Conservation (phyloP, 345 rosid species). For the Sisymbrium altissimum region DNA sequence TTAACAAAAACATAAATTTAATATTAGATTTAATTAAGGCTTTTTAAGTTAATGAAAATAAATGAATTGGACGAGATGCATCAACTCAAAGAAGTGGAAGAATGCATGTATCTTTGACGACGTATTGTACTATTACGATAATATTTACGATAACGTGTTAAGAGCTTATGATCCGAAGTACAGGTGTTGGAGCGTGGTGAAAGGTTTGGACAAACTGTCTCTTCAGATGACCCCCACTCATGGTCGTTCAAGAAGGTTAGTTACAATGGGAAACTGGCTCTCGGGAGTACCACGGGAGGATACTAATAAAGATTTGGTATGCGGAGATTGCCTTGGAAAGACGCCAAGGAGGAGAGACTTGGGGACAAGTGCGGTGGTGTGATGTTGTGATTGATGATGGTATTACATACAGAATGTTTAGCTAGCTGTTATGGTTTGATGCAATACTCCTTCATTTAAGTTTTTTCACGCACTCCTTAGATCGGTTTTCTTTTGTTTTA, state of each 20-base stretch:
- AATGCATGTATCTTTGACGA: background rate
- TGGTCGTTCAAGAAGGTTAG: background rate
- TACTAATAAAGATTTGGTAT: too few relatives aligned
- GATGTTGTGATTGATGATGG: background rate
- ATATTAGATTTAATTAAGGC: too few relatives aligned
- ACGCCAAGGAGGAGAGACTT: background rate
- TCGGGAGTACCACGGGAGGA: background rate
- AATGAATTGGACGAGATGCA: too few relatives aligned
- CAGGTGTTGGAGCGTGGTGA: background rate
- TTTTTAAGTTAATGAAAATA: too few relatives aligned
- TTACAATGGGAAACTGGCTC: background rate
- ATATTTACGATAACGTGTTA: background rate
- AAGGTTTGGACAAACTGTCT: background rate
- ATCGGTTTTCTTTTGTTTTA: too few relatives aligned
- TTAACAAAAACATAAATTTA: too few relatives aligned
- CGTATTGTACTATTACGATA: background rate
- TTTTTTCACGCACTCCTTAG: too few relatives aligned
- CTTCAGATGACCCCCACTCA: background rate
- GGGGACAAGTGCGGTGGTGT: background rate
- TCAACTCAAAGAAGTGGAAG: background rate
- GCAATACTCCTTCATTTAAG: too few relatives aligned
- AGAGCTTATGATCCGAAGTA: background rate
- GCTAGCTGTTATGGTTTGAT: too few relatives aligned
- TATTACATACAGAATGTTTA: too few relatives aligned
- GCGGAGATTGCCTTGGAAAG: background rate